Percentiles rank a stretch among this genome's conserved stretches.
Conservation (phyloP, 306 rosid genomes). For the Herpetospermum pedunculosum region DNA sequence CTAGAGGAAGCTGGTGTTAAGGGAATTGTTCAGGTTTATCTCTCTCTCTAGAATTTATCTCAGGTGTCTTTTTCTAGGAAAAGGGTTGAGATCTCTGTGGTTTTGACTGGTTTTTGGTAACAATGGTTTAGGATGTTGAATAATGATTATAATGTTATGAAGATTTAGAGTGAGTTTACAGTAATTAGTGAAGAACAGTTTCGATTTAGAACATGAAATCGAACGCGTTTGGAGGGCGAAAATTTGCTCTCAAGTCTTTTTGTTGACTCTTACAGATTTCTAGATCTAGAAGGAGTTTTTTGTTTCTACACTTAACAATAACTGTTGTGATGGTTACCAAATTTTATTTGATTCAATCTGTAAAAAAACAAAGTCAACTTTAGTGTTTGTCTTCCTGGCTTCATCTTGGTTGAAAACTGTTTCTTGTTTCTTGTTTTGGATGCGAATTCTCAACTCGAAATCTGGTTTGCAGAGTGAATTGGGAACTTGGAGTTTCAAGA, state of each 20-base stretch:
- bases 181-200: neutral
- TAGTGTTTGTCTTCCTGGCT: neutral
- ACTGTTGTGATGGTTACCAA: neutral
- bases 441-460: neutral
- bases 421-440: neutral
- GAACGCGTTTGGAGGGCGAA: neutral
- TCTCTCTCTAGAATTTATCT: neutral
- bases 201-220: neutral
- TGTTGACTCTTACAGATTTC: neutral
- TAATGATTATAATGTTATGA: neutral
- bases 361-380: neutral
- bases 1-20: conserved; percentile 87
- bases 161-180: neutral
- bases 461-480: conserved; percentile 38
- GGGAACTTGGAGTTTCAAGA: conserved; percentile 90
- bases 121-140: neutral
- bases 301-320: neutral
- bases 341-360: neutral
- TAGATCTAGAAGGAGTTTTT: neutral
- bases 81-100: neutral
- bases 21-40: conserved; percentile 59
- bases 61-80: neutral
- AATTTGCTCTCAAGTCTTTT: neutral
- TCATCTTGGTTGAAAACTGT: neutral
- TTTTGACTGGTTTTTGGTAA: neutral